phyloP scores from a whole-genome alignment of 306 rosid genomes.

The Lotus japonicus region DNA sequence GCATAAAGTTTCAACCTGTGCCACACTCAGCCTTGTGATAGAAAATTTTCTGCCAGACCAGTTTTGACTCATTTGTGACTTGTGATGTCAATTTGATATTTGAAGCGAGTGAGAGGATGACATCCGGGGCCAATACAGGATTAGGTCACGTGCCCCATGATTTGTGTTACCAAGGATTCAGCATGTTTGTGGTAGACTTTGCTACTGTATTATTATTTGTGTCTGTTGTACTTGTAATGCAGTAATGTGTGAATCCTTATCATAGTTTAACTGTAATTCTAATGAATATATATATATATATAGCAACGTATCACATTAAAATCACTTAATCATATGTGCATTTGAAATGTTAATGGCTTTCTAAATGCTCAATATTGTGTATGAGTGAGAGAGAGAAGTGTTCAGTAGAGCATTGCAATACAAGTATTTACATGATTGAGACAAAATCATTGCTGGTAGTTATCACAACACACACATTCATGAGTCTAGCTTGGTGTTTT shows the following conservation, averaged over 20 bases:
- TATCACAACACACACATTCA: slow-evolving; percentile 19
- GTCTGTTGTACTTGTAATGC: slow-evolving; percentile 19
- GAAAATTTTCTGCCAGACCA: slow-evolving; percentile 15
- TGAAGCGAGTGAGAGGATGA: slow-evolving; percentile 13
- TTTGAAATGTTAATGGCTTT: slow-evolving; percentile 19
- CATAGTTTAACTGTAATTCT: slow-evolving; percentile 39
- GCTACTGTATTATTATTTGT: slow-evolving; percentile 10
- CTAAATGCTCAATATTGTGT: background rate
- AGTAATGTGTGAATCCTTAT: slow-evolving; percentile 7
- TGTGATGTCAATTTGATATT: slow-evolving; percentile 16
- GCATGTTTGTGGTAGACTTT: slow-evolving; percentile 25
- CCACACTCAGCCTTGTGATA: background rate
- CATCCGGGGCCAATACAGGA: slow-evolving; percentile 5
- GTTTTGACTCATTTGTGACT: slow-evolving; percentile 20
- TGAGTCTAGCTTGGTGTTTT: slow-evolving; percentile 11
- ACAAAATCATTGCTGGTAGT: background rate
- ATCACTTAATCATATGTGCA: slow-evolving; percentile 3
- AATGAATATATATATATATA: slow-evolving; percentile 25
- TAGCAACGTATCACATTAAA: slow-evolving; percentile 11
- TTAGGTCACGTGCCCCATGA: background rate
- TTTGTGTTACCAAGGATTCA: slow-evolving; percentile 13
- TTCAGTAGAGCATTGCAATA: slow-evolving; percentile 17
- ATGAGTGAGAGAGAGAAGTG: background rate
- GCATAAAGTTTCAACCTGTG: slow-evolving; percentile 13
- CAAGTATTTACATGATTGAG: slow-evolving; percentile 20